Evolutionary conservation across 306 rosid genomes (phyloP).

Genomic region (Carpinus viminea): DNA sequence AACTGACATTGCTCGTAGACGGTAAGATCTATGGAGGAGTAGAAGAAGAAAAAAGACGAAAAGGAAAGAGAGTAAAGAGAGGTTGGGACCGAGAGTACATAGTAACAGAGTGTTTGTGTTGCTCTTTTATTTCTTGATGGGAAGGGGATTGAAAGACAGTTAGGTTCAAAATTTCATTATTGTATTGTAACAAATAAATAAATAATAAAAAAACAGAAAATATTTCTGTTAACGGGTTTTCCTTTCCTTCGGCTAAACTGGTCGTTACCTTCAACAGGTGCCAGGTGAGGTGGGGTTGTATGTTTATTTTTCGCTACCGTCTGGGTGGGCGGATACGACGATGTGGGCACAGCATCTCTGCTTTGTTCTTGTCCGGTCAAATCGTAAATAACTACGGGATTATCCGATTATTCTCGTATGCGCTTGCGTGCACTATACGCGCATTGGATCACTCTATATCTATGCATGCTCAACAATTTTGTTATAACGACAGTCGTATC

Average conservation of each 20-base stretch:
- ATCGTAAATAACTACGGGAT: background rate
- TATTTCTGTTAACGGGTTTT: background rate
- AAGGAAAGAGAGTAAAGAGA: background rate
- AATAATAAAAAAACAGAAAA: background rate
- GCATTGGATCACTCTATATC: background rate
- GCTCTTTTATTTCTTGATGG: slow-evolving; percentile 1
- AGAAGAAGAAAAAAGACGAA: background rate
- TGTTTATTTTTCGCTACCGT: background rate
- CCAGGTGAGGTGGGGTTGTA: background rate
- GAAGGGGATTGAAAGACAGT: background rate
- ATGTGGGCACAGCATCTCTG: slow-evolving; percentile 19
- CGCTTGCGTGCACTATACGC: background rate
- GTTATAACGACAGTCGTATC: no score
- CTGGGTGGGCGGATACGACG: slow-evolving; percentile 26
- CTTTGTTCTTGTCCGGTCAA: slow-evolving; percentile 19
- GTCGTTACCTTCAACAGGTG: background rate
- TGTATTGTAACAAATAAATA: no score
- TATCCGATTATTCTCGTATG: slow-evolving; percentile 13
- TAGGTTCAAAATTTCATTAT: background rate
- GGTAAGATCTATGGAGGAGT: slow-evolving; percentile 2
- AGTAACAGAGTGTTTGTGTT: background rate
- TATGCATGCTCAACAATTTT: no score
- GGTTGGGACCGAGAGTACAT: background rate
- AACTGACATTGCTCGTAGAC: slow-evolving; percentile 42
- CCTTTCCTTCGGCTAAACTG: slow-evolving; percentile 4